Evolutionary conservation across 2,329 filamentous ascomycete genomes (phyloP), one percentile per base, ranked within the genome.

Genomic region (Sordariomycetes sp.): DNA sequence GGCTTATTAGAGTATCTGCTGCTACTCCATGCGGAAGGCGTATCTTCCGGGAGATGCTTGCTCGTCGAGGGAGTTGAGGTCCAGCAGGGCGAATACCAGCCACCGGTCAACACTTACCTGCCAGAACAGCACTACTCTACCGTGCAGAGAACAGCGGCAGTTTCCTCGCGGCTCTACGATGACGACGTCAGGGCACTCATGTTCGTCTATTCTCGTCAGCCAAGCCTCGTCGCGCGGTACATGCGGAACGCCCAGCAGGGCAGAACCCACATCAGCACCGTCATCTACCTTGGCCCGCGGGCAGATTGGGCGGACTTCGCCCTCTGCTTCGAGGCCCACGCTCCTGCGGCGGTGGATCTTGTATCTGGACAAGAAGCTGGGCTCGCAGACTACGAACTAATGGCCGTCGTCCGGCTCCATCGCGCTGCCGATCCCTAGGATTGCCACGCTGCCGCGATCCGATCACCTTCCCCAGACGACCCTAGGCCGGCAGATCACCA

Each of bases 161-260:
- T 57, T 2, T 45, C 46, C 1, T 39, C 42, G 10, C 44, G 50
- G 12, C 42, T 56, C 4, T 37, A 23, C 6, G 47, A 50, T 18
- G 32, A 44, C 1, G 41, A 42, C 30, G 39, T 47, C 8, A 32
- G 33, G 8, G 47, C 34, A 3, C 36, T 57, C 27, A 35, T 58
- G 37, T 59, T 59, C 37, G 46, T 52, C 8, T 59, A 59, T 20
- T 56, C 55, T 10, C 53, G 55, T 3, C 50, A 54, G 18, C 46
- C 47, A 2, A 32, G 30, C 2, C 21, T 59, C 9, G 45, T 58
- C 12, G 29, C 36, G 7, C 39, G 38, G 21, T 59, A 59, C 19
- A 36, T 50, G 5, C 31, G 42, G n/a, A 23, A 11, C 10, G 27
- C 44, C 12, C 10, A 20, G 8, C 28, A 39, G 20, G n/a, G n/a